A percentile compares a stretch with the other conserved stretches of the same genome.
Evolutionary conservation across 208 protist genomes (phyloP).

Genomic region (Trypanosomatidae sp.): DNA sequence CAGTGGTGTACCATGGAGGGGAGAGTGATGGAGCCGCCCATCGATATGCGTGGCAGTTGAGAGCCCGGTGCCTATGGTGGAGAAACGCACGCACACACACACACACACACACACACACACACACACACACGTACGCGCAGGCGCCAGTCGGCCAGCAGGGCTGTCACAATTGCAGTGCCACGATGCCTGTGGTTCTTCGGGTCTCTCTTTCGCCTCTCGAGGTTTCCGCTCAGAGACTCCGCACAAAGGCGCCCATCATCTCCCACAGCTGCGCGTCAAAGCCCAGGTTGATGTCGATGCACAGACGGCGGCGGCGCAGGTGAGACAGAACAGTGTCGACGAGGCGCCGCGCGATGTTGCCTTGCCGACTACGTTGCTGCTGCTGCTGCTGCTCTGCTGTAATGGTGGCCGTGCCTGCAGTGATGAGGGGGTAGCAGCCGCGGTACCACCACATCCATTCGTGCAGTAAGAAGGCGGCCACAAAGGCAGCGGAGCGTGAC

Average conservation of each 20-base stretch:
- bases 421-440: background rate
- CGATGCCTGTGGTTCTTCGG: background rate
- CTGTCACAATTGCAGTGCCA: background rate
- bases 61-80: background rate
- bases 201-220: background rate
- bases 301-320: constrained; percentile 25
- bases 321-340: constrained; percentile 20
- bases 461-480: constrained; percentile 60
- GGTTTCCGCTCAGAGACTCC: background rate
- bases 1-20: background rate
- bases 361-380: background rate
- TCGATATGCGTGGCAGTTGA: background rate
- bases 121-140: background rate
- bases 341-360: constrained; percentile 15
- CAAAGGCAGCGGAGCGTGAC: constrained; percentile 63
- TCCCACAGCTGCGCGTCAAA: constrained; percentile 25
- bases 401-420: background rate
- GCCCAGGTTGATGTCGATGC: constrained; percentile 26
- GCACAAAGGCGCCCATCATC: constrained; percentile 13
- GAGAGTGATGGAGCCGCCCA: background rate
- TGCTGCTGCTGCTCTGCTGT: background rate
- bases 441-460: constrained; percentile 41
- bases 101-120: background rate
- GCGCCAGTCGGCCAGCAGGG: background rate
- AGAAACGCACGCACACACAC: background rate